Evolutionary conservation across 352 stramenopile genomes (phyloP).

Genomic region (Globisporangium nunn): DNA sequence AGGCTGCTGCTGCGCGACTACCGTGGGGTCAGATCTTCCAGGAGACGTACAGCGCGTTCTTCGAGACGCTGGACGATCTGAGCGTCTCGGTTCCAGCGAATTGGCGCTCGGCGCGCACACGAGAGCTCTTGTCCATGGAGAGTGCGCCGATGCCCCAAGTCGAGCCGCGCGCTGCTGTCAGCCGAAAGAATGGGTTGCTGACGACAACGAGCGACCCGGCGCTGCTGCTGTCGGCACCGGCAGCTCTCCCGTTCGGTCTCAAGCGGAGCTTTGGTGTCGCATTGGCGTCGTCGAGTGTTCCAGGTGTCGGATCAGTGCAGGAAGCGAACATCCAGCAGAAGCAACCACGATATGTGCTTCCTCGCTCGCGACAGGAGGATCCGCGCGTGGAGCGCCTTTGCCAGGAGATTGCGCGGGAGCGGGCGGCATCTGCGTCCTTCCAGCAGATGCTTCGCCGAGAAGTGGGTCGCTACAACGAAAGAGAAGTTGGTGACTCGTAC

Average conservation of each 20-base stretch:
- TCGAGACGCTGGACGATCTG: slow-evolving; percentile 46
- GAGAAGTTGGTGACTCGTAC: background rate
- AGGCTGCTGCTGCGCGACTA: slow-evolving; percentile 20
- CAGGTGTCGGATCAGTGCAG: background rate
- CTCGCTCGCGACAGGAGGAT: slow-evolving; percentile 4
- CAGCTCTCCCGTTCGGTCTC: slow-evolving; percentile 22
- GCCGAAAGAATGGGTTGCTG: background rate
- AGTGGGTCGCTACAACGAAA: slow-evolving; percentile 28
- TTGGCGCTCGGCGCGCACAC: slow-evolving; percentile 14
- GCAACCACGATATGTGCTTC: background rate
- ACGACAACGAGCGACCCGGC: background rate
- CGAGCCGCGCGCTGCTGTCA: background rate
- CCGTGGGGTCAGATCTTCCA: slow-evolving; percentile 56
- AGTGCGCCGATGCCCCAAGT: background rate
- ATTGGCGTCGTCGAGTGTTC: background rate
- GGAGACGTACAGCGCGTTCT: slow-evolving; percentile 53
- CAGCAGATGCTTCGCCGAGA: slow-evolving; percentile 56
- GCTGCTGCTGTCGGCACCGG: background rate
- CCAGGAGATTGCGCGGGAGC: slow-evolving; percentile 48
- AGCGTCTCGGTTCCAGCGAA: slow-evolving; percentile 33
- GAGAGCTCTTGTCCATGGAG: slow-evolving; percentile 8
- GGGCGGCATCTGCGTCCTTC: slow-evolving; percentile 34
- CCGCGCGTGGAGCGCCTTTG: slow-evolving; percentile 29
- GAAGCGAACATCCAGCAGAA: background rate
- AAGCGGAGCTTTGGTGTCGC: slow-evolving; percentile 28